A percentile compares a stretch with the other conserved stretches of the same genome.
Evolutionary conservation across 78 protist species (phyloP).

Genomic region (Reticulomyxa filosa): DNA sequence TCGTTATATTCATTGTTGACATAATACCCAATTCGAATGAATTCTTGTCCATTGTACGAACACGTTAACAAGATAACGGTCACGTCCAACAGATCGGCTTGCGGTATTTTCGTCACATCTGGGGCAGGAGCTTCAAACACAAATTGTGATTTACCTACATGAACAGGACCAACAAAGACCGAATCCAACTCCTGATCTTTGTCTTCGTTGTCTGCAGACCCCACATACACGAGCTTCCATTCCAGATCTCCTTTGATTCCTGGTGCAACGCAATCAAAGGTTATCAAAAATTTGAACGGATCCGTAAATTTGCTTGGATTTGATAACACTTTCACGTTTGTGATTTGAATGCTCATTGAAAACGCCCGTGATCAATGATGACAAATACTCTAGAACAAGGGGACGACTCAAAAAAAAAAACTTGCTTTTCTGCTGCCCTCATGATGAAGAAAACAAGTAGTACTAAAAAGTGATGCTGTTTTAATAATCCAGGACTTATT

Average conservation of each 20-base stretch:
- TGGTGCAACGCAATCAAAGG: constrained; percentile 20
- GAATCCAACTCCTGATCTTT: constrained; percentile 43
- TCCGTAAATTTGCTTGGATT: background rate
- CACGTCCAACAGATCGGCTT: constrained; percentile 27
- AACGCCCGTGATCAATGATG: too few species aligned
- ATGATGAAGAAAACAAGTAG: too few species aligned
- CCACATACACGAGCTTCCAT: constrained; percentile 44
- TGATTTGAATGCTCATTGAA: too few species aligned
- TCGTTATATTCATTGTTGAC: constrained; percentile 7
- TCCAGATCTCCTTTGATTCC: constrained; percentile 37
- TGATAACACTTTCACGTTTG: too few species aligned
- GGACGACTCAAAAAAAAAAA: too few species aligned
- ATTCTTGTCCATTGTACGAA: constrained; percentile 33
- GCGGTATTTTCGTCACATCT: constrained; percentile 20
- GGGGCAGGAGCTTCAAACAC: constrained; percentile 34
- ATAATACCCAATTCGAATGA: constrained; percentile 38
- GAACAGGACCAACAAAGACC: constrained; percentile 44
- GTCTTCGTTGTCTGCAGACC: constrained; percentile 22
- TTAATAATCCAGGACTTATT: too few species aligned
- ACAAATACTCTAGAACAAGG: too few species aligned
- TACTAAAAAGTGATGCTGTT: too few species aligned
- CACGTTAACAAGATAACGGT: constrained; percentile 37
- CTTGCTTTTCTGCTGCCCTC: too few species aligned
- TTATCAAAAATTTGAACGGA: constrained; percentile 19
- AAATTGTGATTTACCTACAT: constrained; percentile 23